Conservation (phyloP, 2,329 filamentous ascomycete species). For the Calcarisporium arbuscula region DNA sequence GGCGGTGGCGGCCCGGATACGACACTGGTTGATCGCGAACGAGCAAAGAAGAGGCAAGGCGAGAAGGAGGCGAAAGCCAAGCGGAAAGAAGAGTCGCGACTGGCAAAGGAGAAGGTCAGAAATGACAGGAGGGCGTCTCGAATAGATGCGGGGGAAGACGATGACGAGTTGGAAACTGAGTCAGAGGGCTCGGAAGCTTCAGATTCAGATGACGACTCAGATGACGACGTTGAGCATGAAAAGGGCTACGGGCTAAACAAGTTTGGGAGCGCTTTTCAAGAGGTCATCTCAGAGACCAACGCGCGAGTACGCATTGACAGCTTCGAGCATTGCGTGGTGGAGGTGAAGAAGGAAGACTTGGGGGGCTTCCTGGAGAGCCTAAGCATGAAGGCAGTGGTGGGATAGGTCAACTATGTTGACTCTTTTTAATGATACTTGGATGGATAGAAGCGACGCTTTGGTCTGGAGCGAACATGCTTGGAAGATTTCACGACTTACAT, state of each 20-base stretch:
- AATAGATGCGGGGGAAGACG: conserved; percentile 39
- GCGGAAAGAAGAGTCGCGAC: conserved; percentile 51
- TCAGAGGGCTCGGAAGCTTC: conserved; percentile 32
- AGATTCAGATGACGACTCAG: conserved; percentile 44
- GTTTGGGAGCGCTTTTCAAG: conserved; percentile 93
- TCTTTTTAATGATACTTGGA: not conserved
- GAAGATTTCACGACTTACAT: too few relatives aligned
- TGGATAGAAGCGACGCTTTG: too few relatives aligned
- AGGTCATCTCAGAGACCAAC: conserved; percentile 86
- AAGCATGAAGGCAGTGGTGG: conserved; percentile 82
- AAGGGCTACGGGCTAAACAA: conserved; percentile 74
- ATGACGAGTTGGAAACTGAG: conserved; percentile 40
- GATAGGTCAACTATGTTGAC: too few relatives aligned
- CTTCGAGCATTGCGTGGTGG: conserved; percentile 95
- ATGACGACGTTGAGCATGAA: conserved; percentile 45
- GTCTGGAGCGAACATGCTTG: too few relatives aligned
- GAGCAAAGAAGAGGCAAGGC: conserved; percentile 54
- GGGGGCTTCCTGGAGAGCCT: conserved; percentile 84
- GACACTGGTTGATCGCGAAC: conserved; percentile 61
- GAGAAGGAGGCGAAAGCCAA: conserved; percentile 59
- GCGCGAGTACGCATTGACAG: conserved; percentile 88
- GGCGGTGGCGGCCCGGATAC: conserved; percentile 74
- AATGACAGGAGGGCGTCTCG: conserved; percentile 57
- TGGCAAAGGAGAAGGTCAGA: conserved; percentile 50
- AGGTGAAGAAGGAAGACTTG: conserved; percentile 95